Evolutionary conservation across 139 green algal genomes (phyloP), one percentile per base, ranked within the genome.

Genomic region (Chara braunii): DNA sequence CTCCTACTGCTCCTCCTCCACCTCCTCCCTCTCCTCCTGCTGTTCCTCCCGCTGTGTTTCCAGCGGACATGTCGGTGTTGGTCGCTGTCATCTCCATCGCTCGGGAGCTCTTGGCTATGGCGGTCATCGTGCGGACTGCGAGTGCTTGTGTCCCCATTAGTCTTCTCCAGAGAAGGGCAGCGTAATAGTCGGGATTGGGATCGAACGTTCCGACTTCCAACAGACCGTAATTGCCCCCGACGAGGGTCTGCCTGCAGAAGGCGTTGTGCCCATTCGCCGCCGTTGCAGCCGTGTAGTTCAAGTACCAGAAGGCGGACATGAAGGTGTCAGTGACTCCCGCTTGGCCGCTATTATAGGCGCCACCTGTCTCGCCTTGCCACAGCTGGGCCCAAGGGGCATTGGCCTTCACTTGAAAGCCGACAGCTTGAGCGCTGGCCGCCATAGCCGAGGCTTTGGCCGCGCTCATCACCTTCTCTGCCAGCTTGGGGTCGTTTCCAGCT

Each of bases 171-270:
- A 64, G 54, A 11, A 64, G 54, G 11, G 54, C 54, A 11, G 36
- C 18, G n/a, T 68, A 64, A 50, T 64, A 64, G 44, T 62, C 55
- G 28, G 44, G 55, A 14, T 68, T 14, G 14, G 55, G 44, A n/a
- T 18, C 33, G n/a, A 64, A 64, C 14, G 18, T 45, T 14, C 14
- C 14, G 14, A 40, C 14, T 37, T 11, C 43, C 11, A 70, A 12
- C 8, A 70, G 61, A 11, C 52, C 51, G 52, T 70, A 70, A 30
- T 73, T 70, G 11, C 61, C 61, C 12, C 61, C 61, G 6, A 70
- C 54, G 14, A 70, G 61, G n/a, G 61, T 42, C n/a, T 70, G 61
- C n/a, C 52, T 26, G 61, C 61, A 70, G n/a, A 54, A 63, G 0
- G 30, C 7, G 7, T 5, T 11, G 54, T 70, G 24, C 7, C 37